Evolutionary conservation across 2,329 filamentous ascomycete genomes (phyloP), one percentile per base, ranked within the genome.

Genomic region (Aspergillus arachidicola): DNA sequence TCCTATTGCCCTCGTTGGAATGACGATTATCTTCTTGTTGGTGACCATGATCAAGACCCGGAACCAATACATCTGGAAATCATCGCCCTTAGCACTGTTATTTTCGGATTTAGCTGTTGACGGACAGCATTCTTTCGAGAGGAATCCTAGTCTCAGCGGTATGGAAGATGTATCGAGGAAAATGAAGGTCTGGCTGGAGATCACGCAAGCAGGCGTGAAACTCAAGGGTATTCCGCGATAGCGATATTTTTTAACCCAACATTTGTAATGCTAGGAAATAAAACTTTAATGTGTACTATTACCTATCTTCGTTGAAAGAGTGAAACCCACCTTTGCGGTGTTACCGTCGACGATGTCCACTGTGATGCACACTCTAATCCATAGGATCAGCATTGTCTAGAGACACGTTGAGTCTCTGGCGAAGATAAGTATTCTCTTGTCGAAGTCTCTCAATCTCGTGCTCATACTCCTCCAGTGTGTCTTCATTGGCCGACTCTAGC

Each of bases 401-500:
- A 32, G 14, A 16, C 10, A 6, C 14, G 19, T 51, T 32, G 3
- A 51, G 48, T 51, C 48, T 51, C 28, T 51, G 48, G 2, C 48
- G 48, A n/a, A 51, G 28, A 51, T 51, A 32, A 2, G 48, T 32
- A n/a, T 51, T 51, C 9, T 51, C 48, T 28, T 32, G 48, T 3
- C 28, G 26, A 3, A 51, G 48, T 14, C 48, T 19, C 19, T 51
- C 48, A 4, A 51, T 51, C 14, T 51, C 48, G 30, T n/a, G 48
- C 28, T 32, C 28, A 32, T 90, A 76, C 11, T 82, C 81, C 65
- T 88, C 87, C 78, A 87, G 85, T 72, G 87, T 81, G 75, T 91
- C 88, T 41, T 85, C 78, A 1, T 87, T 87, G 10, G 87, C 87
- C 7, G 88, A 82, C 34, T 85, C 85, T 64, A 91, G 81, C 75